Evolutionary conservation across 1,284 basidiomycete genomes (phyloP), one percentile per base, ranked within the genome.

Genomic region (Uromyces viciae-fabae): DNA sequence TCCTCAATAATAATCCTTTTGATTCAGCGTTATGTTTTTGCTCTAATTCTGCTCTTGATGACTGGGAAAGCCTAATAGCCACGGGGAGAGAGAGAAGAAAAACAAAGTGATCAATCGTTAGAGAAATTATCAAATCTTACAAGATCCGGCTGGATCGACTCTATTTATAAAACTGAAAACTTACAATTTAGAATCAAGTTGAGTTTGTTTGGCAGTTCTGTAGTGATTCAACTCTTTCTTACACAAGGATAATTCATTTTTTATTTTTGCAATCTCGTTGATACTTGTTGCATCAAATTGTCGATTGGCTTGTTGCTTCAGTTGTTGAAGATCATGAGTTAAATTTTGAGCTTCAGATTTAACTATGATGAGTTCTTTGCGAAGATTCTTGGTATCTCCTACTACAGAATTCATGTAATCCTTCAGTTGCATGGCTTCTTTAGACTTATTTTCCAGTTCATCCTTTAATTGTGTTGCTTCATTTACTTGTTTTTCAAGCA

Each of bases 1-100:
- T 95, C 85, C 97, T 92, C 3, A 93, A 89, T 81, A 95, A 89
- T 28, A 95, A 87, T 17, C 94, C 94, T 85, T 94, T 94, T 87
- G 92, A 92, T 86, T 95, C 94, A 82, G 90, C 90, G 81, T 91
- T 92, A 85, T 95, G 93, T 84, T 91, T 90, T 2, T 87, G 43
- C 3, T 75, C 74, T 1, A 75, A 40, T 46, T 75, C 58, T 36
- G 60, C 19, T 31, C 58, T 46, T 43, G n/a, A 11, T 49, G 8
- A 69, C 52, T 25, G 14, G 66, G 46, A 33, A 82, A 58, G 14
- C 40, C 1, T 4, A 52, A 56, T 14, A 14, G 33, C 42, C 42
- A 46, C 42, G n/a, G n/a, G 46, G 28, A 69, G 31, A 49, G 43
- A 33, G 62, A 83, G 83, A 28, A 22, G 52, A 19, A 68, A 56